These are phyloP conservation scores for Candida namnaoensis DNA, from an alignment of 805 yeast genomes.

Conservation along the genomic window DNA sequence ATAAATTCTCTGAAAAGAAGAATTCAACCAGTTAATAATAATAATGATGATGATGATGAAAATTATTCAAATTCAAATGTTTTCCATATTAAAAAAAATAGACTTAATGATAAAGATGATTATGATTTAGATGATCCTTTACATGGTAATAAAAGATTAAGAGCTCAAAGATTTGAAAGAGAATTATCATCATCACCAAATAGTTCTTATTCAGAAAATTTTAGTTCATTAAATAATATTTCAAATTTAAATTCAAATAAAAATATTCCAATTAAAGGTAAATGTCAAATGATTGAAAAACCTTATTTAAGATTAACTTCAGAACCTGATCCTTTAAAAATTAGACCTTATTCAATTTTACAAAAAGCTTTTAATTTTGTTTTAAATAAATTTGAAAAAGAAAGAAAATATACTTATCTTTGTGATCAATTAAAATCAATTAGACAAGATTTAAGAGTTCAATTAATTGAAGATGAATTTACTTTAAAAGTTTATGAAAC, in stretches of 20 bases:
- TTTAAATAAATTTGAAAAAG: slow-evolving; percentile 37
- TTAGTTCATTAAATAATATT: slow-evolving; percentile 16
- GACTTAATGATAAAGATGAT: slow-evolving; percentile 5
- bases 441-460: slow-evolving; percentile 90
- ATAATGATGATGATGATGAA: background rate
- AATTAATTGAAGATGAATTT: slow-evolving; percentile 71
- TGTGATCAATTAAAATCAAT: slow-evolving; percentile 89
- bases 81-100: too few species aligned
- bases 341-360: slow-evolving; percentile 64
- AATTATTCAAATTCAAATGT: background rate
- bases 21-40: background rate
- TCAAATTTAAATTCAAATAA: slow-evolving; percentile 22
- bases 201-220: slow-evolving; percentile 10
- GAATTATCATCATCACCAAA: slow-evolving; percentile 8
- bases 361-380: slow-evolving; percentile 48
- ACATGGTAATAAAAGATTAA: slow-evolving; percentile 21
- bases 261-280: slow-evolving; percentile 46
- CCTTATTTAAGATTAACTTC: slow-evolving; percentile 79
- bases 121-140: slow-evolving; percentile 2
- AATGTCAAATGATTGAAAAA: slow-evolving; percentile 61
- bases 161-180: slow-evolving; percentile 27
- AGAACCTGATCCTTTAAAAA: slow-evolving; percentile 79
- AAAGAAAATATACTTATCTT: slow-evolving; percentile 61
- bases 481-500: slow-evolving; percentile 75
- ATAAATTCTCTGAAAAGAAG: background rate